A percentile compares a stretch with the other conserved stretches of the same genome.
These are phyloP conservation scores for Lepidium sativum DNA, from an alignment of 345 rosid species.

Conservation along the genomic window DNA sequence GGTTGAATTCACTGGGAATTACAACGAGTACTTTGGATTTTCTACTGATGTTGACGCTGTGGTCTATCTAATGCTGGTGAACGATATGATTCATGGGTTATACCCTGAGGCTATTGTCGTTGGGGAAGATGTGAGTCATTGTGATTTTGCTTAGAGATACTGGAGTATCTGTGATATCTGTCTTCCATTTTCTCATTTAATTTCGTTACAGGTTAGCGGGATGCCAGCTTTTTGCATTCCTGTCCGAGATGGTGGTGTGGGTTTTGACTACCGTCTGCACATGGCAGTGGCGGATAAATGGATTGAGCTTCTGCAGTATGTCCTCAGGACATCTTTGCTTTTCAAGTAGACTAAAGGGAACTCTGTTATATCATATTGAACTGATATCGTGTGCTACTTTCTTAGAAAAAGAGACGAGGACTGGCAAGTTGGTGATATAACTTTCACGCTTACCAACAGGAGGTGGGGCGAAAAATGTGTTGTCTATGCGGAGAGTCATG, in stretches of 20 bases:
- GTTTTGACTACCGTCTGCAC: conserved; percentile 94
- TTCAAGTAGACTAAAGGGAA: neutral
- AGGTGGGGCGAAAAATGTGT: conserved; percentile 89
- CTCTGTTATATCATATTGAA: neutral
- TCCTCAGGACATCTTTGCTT: neutral
- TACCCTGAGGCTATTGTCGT: conserved; percentile 82
- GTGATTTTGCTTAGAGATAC: neutral
- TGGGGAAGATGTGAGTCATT: conserved; percentile 87
- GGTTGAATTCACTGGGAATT: conserved; percentile 86
- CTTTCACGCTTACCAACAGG: conserved; percentile 69
- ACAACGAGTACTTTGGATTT: conserved; percentile 81
- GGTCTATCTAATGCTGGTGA: conserved; percentile 87
- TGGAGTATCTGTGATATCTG: neutral
- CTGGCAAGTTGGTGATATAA: conserved; percentile 75
- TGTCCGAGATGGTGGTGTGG: conserved; percentile 86
- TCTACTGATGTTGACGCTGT: conserved; percentile 92
- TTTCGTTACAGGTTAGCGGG: conserved; percentile 73
- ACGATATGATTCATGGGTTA: conserved; percentile 87
- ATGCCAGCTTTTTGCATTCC: conserved; percentile 96
- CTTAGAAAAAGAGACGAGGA: conserved; percentile 80
- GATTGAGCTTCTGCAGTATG: conserved; percentile 90
- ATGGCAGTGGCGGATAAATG: conserved; percentile 98
- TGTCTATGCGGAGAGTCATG: conserved; percentile 92
- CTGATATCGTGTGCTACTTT: conserved; percentile 10
- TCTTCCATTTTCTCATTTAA: neutral